A percentile compares a stretch with the other conserved stretches of the same genome.
These are phyloP conservation scores for Lentinus brumalis DNA, from an alignment of 768 basidiomycete genomes.

Conservation along the genomic window DNA sequence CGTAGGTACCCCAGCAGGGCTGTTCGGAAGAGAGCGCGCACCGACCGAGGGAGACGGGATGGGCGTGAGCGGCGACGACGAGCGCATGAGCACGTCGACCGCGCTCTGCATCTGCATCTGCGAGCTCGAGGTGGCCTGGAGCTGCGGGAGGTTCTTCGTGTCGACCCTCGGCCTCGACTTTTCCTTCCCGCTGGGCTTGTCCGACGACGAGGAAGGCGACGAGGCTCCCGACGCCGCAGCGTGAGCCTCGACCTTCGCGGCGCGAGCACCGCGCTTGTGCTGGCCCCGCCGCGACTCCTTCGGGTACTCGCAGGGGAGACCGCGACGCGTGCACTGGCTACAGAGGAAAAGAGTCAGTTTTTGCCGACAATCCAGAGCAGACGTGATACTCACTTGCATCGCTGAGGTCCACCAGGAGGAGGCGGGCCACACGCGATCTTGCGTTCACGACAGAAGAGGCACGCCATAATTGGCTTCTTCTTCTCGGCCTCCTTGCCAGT, in stretches of 20 bases:
- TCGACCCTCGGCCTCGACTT: slow-evolving; percentile 2
- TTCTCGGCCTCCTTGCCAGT: slow-evolving; percentile 27
- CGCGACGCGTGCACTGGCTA: slow-evolving; percentile 51
- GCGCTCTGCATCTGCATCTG: background rate
- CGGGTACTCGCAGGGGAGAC: slow-evolving; percentile 49
- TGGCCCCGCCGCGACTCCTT: slow-evolving; percentile 51
- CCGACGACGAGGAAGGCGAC: background rate
- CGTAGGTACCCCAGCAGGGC: background rate
- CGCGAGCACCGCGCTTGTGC: slow-evolving; percentile 37
- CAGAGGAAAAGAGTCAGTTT: background rate
- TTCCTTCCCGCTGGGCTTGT: background rate
- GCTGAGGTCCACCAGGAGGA: slow-evolving; percentile 35
- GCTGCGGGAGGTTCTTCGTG: background rate
- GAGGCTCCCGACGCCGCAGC: slow-evolving; percentile 3
- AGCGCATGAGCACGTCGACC: background rate
- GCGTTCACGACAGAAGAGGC: slow-evolving; percentile 50
- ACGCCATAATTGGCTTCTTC: slow-evolving; percentile 50
- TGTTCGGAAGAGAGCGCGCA: background rate
- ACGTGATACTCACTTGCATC: slow-evolving; percentile 46
- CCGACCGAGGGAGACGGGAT: background rate
- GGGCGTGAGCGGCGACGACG: slow-evolving; percentile 4
- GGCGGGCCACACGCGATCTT: slow-evolving; percentile 54
- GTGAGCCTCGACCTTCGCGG: slow-evolving; percentile 22
- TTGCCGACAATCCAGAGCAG: background rate
- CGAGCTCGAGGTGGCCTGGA: background rate